Percentiles rank a stretch among this genome's conserved stretches.
These are phyloP conservation scores for Mucor racemosus DNA, from an alignment of 371 early-diverging fungal species.

Conservation along the genomic window DNA sequence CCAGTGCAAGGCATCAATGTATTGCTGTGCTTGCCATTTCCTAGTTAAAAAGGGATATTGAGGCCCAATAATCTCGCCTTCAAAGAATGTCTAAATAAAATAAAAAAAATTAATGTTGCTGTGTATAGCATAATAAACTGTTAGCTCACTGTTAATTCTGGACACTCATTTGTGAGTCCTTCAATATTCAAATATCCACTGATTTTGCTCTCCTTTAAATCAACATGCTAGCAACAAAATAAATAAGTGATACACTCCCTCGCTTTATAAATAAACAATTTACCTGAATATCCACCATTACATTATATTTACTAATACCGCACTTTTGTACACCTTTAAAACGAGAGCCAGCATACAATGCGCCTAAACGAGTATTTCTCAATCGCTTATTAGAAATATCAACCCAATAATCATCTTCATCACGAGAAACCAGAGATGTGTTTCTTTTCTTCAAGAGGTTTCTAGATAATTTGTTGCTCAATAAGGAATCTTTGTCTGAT, in stretches of 20 bases:
- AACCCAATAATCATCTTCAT: slow-evolving; percentile 42
- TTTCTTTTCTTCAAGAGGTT: slow-evolving; percentile 7
- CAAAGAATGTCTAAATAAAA: slow-evolving; percentile 72
- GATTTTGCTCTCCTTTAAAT: slow-evolving; percentile 70
- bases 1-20: slow-evolving; percentile 82
- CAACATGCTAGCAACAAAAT: slow-evolving; percentile 66
- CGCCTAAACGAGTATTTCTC: slow-evolving; percentile 34
- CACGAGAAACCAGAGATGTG: slow-evolving; percentile 36
- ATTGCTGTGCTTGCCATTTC: slow-evolving; percentile 86
- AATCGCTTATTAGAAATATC: slow-evolving; percentile 46
- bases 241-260: not conserved
- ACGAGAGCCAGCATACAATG: slow-evolving; percentile 69
- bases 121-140: not conserved
- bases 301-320: slow-evolving; percentile 70
- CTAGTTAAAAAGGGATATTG: slow-evolving; percentile 79
- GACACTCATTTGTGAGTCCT: slow-evolving; percentile 79
- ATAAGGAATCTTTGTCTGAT: not conserved
- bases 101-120: not conserved
- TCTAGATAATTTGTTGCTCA: not conserved
- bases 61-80: slow-evolving; percentile 84
- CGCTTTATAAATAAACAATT: not conserved
- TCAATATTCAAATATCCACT: slow-evolving; percentile 84
- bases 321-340: slow-evolving; percentile 78
- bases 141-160: slow-evolving; percentile 43
- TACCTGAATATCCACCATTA: slow-evolving; percentile 81